Base-by-base conservation (phyloP, 2,329 filamentous ascomycete genomes). In the Xylaria sp. region DNA sequence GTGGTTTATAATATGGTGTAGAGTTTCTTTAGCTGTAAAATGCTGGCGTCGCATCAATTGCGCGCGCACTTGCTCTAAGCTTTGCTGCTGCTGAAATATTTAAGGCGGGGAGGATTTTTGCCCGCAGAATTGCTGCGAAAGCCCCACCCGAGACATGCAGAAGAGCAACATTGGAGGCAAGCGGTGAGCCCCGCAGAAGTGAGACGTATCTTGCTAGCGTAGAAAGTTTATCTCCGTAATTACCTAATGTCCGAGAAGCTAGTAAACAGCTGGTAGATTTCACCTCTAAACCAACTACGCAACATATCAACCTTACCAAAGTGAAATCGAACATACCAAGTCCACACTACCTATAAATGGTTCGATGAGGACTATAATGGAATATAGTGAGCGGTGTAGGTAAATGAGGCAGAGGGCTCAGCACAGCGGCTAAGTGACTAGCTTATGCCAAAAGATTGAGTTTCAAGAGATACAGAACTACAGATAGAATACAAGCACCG, bases 41-140 rank as follows among this genome's bases (percentile, higher is more conserved):
- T 13, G 41, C 20, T 39, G 8, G 28, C 33, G 52, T 61, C 64
- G 60, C 66, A 62, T 64, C 58, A 60, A 52, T 62, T 66, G 70
- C 60, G 41, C 28, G 70, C 60, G 41, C 18, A n/a, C 51, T 25
- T 49, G 12, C 36, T 31, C 49, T 20, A 15, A 60, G 39, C 51
- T 36, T 20, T 67, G 67, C 66, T 67, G 67, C 57, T 33, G 56
- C 66, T 69, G 70, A 76, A 76, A 74, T 76, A 75, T 76, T 76
- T 69, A 60, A 66, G 64, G 66, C 67, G 70, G 71, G 59, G 67
- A 73, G 63, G 13, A 5, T 62, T 63, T 69, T 43, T 72, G 68
- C 68, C 71, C 74, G 75, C 75, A 76, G 68, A 74, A 75, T 66
- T 74, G 71, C 46, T 62, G 63, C 28, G 20, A 49, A 31, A 23